These are phyloP conservation scores for Zizania latifolia DNA, from an alignment of 176 grass and related monocot genomes.

Conservation along the genomic window DNA sequence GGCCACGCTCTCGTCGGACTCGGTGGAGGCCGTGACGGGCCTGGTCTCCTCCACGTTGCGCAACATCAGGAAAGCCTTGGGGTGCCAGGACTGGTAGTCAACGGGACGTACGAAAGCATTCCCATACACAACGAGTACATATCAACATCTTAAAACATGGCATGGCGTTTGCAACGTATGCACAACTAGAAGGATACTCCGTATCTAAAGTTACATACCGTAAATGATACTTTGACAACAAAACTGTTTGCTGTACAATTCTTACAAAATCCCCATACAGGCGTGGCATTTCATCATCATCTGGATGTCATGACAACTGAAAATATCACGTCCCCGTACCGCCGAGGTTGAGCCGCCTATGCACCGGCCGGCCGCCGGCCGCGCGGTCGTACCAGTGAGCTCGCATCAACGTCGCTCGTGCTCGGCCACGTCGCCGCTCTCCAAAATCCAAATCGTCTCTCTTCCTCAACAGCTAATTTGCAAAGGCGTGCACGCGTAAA, in stretches of 20 bases:
- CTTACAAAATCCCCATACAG: no score
- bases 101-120: background rate
- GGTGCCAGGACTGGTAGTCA: conserved; percentile 33
- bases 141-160: no score
- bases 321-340: background rate
- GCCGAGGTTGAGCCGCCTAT: background rate
- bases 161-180: background rate
- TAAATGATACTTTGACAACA: background rate
- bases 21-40: conserved; percentile 23
- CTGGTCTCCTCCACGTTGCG: conserved; percentile 48
- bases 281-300: background rate
- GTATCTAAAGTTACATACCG: background rate
- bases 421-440: no score
- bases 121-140: no score
- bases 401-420: no score
- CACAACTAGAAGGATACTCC: background rate
- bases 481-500: no score
- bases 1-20: conserved; percentile 24
- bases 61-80: conserved; percentile 56
- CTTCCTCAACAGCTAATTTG: no score
- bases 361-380: no score
- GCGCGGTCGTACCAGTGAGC: no score
- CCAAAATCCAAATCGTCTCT: no score
- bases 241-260: background rate
- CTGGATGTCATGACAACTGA: background rate